A percentile compares a stretch with the other conserved stretches of the same genome.
Evolutionary conservation across 441 rosid genomes (phyloP).

Genomic region (Capsella rubella): DNA sequence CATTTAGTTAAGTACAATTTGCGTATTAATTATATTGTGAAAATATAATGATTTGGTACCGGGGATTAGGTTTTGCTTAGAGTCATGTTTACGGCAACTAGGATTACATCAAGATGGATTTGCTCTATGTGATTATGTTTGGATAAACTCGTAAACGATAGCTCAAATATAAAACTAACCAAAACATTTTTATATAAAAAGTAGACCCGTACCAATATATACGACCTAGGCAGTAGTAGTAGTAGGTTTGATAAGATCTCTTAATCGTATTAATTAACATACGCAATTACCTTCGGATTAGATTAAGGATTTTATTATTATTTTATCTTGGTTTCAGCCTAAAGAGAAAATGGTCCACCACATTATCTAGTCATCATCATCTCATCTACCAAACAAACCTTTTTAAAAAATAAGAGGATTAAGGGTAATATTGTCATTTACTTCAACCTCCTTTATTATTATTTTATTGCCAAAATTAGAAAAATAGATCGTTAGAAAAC

Average conservation of each 20-base stretch:
- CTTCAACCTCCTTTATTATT: background rate
- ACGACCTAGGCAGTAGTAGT: slow-evolving; percentile 38
- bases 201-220: slow-evolving; percentile 42
- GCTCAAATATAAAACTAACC: slow-evolving; percentile 4
- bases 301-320: slow-evolving; percentile 23
- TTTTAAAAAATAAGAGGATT: slow-evolving; percentile 38
- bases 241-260: slow-evolving; percentile 47
- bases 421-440: slow-evolving; percentile 31
- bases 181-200: slow-evolving; percentile 3
- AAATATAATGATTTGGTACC: background rate
- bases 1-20: background rate
- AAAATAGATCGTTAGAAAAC: slow-evolving; percentile 43
- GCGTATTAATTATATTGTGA: background rate
- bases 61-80: background rate
- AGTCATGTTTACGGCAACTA: slow-evolving; percentile 15
- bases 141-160: slow-evolving; percentile 41
- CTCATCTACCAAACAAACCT: slow-evolving; percentile 43
- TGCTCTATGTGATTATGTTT: background rate
- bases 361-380: slow-evolving; percentile 46
- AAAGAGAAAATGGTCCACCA: slow-evolving; percentile 42
- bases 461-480: slow-evolving; percentile 14
- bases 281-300: slow-evolving; percentile 26
- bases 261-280: slow-evolving; percentile 15
- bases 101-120: background rate
- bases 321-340: slow-evolving; percentile 25